Percentiles rank a stretch among this genome's conserved stretches.
These are phyloP conservation scores for Pythium grandisporangium DNA, from an alignment of 352 stramenopile species.

Conservation along the genomic window DNA sequence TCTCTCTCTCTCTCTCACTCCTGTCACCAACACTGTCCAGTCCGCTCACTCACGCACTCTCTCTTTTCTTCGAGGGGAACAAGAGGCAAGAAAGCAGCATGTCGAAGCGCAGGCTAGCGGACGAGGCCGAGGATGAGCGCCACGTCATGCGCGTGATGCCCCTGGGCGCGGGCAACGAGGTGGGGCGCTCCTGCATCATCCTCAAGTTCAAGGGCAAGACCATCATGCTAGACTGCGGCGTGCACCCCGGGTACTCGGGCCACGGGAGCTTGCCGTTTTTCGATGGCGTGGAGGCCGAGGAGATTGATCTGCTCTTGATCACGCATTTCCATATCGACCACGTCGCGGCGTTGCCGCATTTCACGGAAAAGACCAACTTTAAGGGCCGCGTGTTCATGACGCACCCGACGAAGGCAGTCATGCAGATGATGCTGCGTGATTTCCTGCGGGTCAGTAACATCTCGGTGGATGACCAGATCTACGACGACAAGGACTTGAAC, in stretches of 20 bases:
- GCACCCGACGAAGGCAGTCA: conserved; percentile 98
- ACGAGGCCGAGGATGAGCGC: conserved; percentile 73
- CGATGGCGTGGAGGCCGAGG: conserved; percentile 92
- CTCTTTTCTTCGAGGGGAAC: no score
- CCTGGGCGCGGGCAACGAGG: conserved; percentile 97
- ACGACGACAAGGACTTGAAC: conserved; percentile 93
- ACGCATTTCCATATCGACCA: conserved; percentile 99
- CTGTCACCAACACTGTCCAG: no score
- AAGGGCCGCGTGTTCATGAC: conserved; percentile 99
- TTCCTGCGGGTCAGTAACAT: conserved; percentile 94
- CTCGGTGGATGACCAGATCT: conserved; percentile 90
- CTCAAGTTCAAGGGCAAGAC: conserved; percentile 99
- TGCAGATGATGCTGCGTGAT: conserved; percentile 97
- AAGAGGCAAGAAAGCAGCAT: conserved; percentile 13
- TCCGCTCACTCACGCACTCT: no score
- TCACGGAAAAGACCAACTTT: conserved; percentile 98
- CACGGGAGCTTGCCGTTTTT: conserved; percentile 98
- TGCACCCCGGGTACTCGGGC: conserved; percentile 91
- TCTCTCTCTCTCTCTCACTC: no score
- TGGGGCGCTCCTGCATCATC: conserved; percentile 99
- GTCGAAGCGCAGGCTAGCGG: conserved; percentile 65
- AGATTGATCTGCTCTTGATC: conserved; percentile 97
- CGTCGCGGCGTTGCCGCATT: conserved; percentile 97
- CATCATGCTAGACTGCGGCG: conserved; percentile 93
- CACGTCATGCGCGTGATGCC: conserved; percentile 92